A percentile compares a stretch with the other conserved stretches of the same genome.
phyloP scores from a whole-genome alignment of 73 alveolate species.

The Tetrahymena thermophila region DNA sequence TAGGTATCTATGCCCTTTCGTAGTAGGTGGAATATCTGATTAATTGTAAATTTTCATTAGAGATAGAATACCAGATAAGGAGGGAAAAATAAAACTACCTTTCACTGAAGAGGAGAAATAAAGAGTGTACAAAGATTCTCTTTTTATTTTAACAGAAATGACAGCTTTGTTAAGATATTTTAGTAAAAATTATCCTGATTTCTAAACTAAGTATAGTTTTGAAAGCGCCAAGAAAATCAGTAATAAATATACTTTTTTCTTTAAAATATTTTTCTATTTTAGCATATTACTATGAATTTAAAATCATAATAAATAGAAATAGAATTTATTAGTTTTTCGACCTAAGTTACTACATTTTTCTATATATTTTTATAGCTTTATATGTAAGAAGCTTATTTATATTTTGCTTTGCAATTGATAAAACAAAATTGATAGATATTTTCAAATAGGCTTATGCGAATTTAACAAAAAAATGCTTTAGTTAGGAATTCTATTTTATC shows the following conservation, averaged over 20 bases:
- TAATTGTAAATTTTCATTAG: neutral
- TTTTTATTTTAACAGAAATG: neutral
- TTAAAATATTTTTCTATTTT: too few species aligned
- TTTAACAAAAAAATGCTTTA: neutral
- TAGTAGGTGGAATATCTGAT: neutral
- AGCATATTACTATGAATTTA: too few species aligned
- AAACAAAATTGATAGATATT: too few species aligned
- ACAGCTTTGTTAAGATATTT: neutral
- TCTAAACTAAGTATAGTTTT: neutral
- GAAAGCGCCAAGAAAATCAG: neutral
- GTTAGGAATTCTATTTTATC: neutral
- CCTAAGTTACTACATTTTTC: too few species aligned
- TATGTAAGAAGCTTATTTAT: too few species aligned
- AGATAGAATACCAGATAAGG: neutral
- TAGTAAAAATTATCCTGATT: neutral
- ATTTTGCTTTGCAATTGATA: too few species aligned
- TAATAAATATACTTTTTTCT: neutral
- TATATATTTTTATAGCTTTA: too few species aligned
- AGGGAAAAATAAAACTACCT: neutral
- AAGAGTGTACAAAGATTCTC: neutral
- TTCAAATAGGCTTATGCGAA: too few species aligned
- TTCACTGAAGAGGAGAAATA: neutral
- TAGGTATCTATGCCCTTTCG: neutral
- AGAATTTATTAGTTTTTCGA: too few species aligned
- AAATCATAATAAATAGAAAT: too few species aligned